Evolutionary conservation across 768 basidiomycete species (phyloP).

Genomic region (Roridomyces roridus): DNA sequence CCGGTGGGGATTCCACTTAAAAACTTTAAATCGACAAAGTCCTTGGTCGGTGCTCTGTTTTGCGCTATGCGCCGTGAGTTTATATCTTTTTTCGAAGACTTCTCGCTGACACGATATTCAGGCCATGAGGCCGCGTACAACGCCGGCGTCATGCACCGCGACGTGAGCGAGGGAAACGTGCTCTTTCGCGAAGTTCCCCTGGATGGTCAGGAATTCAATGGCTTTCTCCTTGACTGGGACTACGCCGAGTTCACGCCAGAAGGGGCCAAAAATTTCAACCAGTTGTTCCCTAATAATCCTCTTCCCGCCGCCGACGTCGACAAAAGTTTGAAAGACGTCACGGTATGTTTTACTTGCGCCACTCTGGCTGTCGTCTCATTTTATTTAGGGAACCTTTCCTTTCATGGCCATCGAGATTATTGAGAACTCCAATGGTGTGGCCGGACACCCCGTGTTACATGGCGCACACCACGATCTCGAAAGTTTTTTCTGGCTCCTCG

Average conservation of each 20-base stretch:
- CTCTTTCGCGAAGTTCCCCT: conserved; percentile 1
- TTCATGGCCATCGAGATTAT: conserved; percentile 10
- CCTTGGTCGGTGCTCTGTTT: neutral
- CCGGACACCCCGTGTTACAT: neutral
- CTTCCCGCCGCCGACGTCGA: neutral
- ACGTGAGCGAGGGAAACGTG: conserved; percentile 9
- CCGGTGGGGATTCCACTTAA: conserved; percentile 2
- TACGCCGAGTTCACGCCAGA: conserved; percentile 6
- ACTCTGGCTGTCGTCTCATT: neutral
- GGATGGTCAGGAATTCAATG: neutral
- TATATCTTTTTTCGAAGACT: neutral
- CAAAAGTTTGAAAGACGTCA: conserved; percentile 1
- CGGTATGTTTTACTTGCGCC: neutral
- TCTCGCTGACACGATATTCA: neutral
- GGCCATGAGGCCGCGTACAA: neutral
- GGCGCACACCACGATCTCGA: conserved; percentile 3
- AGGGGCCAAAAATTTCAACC: neutral
- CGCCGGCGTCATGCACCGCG: conserved; percentile 10
- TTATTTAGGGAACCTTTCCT: conserved; percentile 4
- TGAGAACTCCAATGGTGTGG: neutral
- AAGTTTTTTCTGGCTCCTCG: conserved; percentile 10
- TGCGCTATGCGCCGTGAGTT: conserved; percentile 1
- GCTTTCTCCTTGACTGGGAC: conserved; percentile 11
- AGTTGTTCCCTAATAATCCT: neutral
- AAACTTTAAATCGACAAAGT: neutral